These are phyloP conservation scores for Coelastrella sp. DNA, from an alignment of 139 green algal genomes.

Conservation along the genomic window DNA sequence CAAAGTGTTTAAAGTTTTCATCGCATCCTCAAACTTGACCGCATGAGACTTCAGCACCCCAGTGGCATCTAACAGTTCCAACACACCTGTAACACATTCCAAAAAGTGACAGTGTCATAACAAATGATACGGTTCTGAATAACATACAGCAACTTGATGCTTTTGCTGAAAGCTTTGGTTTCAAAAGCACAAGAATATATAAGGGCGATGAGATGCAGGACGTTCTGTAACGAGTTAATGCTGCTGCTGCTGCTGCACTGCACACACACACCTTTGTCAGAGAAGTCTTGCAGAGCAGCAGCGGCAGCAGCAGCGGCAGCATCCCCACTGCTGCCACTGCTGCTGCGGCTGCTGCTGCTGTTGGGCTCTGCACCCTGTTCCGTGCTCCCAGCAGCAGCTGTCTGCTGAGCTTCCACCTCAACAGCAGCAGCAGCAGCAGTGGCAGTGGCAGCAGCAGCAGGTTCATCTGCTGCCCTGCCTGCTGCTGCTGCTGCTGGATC, in stretches of 20 bases:
- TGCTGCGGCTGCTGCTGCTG: slow-evolving; percentile 5
- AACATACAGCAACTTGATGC: no score
- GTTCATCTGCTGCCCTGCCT: background rate
- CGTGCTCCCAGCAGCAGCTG: background rate
- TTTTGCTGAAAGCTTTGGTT: no score
- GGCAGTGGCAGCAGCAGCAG: slow-evolving; percentile 23
- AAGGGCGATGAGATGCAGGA: no score
- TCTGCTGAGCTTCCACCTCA: background rate
- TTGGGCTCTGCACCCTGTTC: background rate
- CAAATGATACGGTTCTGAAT: no score
- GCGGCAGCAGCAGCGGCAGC: background rate
- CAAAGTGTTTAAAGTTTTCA: background rate
- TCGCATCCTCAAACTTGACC: background rate
- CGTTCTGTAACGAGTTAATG: background rate
- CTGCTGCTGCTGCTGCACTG: background rate
- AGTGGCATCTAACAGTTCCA: background rate
- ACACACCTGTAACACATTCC: background rate
- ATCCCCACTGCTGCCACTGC: background rate
- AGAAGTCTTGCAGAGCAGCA: background rate
- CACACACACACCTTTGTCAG: background rate
- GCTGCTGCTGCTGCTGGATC: slow-evolving; percentile 12
- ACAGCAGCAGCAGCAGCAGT: slow-evolving; percentile 8
- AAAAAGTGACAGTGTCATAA: background rate
- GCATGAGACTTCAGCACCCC: background rate
- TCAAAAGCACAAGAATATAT: no score